Conservation (phyloP, 306 rosid species). For the Medicago arabica region DNA sequence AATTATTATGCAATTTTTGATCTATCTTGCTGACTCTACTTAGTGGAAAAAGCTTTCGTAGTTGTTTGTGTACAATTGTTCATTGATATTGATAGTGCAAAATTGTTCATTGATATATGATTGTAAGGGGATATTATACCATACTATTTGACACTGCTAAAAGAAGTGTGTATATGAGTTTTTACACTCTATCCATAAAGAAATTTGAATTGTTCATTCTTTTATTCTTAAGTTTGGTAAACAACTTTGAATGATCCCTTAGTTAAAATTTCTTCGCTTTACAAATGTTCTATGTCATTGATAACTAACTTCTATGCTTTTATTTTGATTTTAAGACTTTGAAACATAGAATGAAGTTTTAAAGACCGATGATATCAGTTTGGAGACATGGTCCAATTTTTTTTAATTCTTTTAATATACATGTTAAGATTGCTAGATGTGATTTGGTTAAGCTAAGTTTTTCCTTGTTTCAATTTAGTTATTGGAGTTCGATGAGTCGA, state of each 20-base stretch:
- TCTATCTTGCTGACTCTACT: background rate
- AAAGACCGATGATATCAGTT: background rate
- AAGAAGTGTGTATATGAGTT: no score
- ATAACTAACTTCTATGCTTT: background rate
- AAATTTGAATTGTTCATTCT: background rate
- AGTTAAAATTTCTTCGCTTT: background rate
- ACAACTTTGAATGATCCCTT: background rate
- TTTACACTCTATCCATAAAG: background rate
- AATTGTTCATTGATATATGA: no score
- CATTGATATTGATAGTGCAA: background rate
- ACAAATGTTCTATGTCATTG: background rate
- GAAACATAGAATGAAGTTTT: background rate
- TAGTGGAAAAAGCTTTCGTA: background rate
- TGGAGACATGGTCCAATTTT: background rate
- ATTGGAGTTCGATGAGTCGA: constrained; percentile 82
- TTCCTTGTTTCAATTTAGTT: constrained; percentile 50
- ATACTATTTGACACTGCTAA: no score
- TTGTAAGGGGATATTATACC: no score
- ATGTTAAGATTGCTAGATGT: background rate
- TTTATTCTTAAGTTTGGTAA: background rate
- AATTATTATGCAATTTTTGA: background rate
- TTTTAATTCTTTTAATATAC: background rate
- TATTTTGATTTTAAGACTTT: background rate
- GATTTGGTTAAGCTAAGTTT: constrained; percentile 14
- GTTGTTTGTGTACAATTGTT: background rate